Base-by-base conservation (phyloP, 805 yeast genomes). In the Brettanomyces sp. region DNA sequence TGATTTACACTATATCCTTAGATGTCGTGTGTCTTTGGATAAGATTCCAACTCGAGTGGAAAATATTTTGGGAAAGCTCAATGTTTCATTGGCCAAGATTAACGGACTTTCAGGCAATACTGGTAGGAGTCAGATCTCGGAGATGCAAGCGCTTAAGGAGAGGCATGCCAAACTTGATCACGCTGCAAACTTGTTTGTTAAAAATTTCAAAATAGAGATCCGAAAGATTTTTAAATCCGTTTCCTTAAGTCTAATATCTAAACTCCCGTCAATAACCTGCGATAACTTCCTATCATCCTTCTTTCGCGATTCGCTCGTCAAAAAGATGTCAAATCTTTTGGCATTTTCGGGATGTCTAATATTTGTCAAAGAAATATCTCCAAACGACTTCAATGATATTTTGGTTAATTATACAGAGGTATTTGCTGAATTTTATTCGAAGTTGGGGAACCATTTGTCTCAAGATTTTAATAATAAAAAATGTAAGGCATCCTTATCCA, bases 61-160 rank as follows among this genome's bases (percentile, higher is more conserved):
- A 58, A 45, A 52, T 0, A 75, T 79, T 39, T 63, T 88, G 12
- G 59, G 66, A 4, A 76, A 72, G 21, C 66, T 89, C 33, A 79
- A 74, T 56, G 71, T 73, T 40, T 95, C 95, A 0, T 64, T 88
- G 43, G 67, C 67, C 41, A 81, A 88, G 2, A 79, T 82, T 24
- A 69, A 77, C 47, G 79, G 80, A 42, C 46, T 59, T 30, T 58
- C 62, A 11, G 50, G 62, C n/a, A 41, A 44, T 18, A 73, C 67
- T 36, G 70, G 63, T 21, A 71, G 67, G 9, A 57, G 65, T 41
- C 70, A 70, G 47, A 59, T 83, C 48, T 78, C 80, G 36, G 72
- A 75, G 18, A 83, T 88, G 87, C 70, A 72, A 47, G 95, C 95
- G 0, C 68, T 87, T 48, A 72, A 71, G 49, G 88, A 85, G 54